These are phyloP conservation scores for Diaporthe citriasiana DNA, from an alignment of 2,329 filamentous ascomycete genomes.

Conservation along the genomic window DNA sequence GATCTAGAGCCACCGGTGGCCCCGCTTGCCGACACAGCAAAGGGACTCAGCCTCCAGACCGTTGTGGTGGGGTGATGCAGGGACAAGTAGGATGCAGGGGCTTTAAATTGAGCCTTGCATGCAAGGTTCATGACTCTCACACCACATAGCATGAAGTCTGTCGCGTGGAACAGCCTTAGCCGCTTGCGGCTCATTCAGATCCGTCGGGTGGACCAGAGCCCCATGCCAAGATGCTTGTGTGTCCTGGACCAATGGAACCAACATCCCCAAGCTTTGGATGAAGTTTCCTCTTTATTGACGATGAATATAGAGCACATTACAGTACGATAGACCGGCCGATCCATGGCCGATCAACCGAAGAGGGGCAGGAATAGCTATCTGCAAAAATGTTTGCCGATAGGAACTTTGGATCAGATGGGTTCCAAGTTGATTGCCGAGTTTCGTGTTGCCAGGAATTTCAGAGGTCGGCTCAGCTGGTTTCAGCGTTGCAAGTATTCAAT, in stretches of 20 bases:
- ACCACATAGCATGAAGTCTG: slow-evolving; percentile 11
- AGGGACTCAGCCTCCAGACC: slow-evolving; percentile 17
- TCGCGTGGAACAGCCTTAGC: slow-evolving; percentile 31
- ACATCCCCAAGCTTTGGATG: slow-evolving; percentile 14
- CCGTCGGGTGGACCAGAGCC: slow-evolving; percentile 2
- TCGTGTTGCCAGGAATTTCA: slow-evolving; percentile 7
- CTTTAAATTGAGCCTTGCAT: slow-evolving; percentile 31
- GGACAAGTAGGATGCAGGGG: slow-evolving; percentile 27
- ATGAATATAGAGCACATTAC: slow-evolving; percentile 21
- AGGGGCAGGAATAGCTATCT: neutral
- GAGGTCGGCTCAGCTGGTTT: slow-evolving; percentile 24
- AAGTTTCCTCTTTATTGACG: slow-evolving; percentile 28
- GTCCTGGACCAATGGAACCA: slow-evolving; percentile 15
- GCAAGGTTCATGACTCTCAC: slow-evolving; percentile 34
- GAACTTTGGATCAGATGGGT: slow-evolving; percentile 21
- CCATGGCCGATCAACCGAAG: neutral
- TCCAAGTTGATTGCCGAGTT: slow-evolving; percentile 24
- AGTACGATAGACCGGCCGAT: neutral
- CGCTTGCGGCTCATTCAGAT: slow-evolving; percentile 30
- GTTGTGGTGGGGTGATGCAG: slow-evolving; percentile 5
- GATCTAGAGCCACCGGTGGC: neutral
- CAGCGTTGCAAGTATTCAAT: slow-evolving; percentile 10
- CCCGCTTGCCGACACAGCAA: slow-evolving; percentile 8
- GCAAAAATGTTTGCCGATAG: slow-evolving; percentile 7
- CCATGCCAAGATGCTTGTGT: slow-evolving; percentile 24